Evolutionary conservation across 768 basidiomycete species (phyloP).

Genomic region (Suillus variegatus): DNA sequence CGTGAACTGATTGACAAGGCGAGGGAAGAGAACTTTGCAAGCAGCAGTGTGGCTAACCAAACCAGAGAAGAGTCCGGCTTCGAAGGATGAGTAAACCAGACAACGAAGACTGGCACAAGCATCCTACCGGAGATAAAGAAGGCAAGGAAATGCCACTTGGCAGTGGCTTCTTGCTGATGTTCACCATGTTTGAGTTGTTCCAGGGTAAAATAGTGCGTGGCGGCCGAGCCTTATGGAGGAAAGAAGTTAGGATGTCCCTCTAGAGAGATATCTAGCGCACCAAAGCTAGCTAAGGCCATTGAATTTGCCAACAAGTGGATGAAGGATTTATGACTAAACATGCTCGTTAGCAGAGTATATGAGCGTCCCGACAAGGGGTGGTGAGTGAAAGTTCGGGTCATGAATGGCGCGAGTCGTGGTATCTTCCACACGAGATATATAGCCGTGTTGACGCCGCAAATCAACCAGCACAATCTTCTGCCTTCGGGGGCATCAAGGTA

Average conservation of each 20-base stretch:
- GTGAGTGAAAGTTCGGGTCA: conserved; percentile 73
- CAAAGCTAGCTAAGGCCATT: conserved; percentile 83
- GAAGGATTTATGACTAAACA: conserved; percentile 76
- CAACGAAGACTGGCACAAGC: not conserved
- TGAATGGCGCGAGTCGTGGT: conserved; percentile 57
- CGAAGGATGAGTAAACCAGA: not conserved
- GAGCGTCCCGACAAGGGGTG: conserved; percentile 77
- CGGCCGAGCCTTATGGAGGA: conserved; percentile 53
- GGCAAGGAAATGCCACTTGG: conserved; percentile 76
- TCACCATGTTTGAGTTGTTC: conserved; percentile 47
- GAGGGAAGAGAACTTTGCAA: conserved; percentile 73
- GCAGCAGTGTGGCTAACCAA: conserved; percentile 74
- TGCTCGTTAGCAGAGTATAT: conserved; percentile 77
- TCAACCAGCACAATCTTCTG: conserved; percentile 70
- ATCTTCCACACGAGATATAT: conserved; percentile 81
- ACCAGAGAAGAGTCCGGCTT: conserved; percentile 81
- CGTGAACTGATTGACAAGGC: conserved; percentile 59
- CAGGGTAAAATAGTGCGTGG: conserved; percentile 55
- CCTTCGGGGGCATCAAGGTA: conserved; percentile 73
- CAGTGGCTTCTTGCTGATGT: conserved; percentile 61
- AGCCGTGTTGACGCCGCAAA: conserved; percentile 68
- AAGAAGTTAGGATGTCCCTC: conserved; percentile 10
- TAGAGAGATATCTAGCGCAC: conserved; percentile 37
- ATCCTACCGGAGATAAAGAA: conserved; percentile 73
- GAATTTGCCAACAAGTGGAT: conserved; percentile 77